Evolutionary conservation across 208 protist genomes (phyloP).

Genomic region (Jaenimonas drosophilae): DNA sequence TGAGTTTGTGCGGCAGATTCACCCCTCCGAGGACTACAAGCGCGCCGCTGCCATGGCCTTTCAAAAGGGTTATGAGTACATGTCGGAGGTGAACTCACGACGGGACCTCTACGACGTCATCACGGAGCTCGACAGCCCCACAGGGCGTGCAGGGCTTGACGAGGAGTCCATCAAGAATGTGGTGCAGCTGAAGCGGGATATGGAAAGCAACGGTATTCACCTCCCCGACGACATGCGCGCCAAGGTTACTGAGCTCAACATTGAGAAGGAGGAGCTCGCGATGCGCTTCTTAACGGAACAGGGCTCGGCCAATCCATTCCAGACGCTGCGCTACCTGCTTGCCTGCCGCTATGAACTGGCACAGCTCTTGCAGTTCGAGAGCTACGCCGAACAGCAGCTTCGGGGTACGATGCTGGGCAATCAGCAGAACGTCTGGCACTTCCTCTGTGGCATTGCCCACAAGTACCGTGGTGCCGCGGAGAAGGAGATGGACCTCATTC

Average conservation of each 20-base stretch:
- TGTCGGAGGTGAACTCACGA: slow-evolving; percentile 86
- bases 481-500: slow-evolving; percentile 72
- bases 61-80: slow-evolving; percentile 81
- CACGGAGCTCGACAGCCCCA: slow-evolving; percentile 52
- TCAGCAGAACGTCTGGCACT: slow-evolving; percentile 86
- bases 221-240: slow-evolving; percentile 61
- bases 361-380: slow-evolving; percentile 70
- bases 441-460: slow-evolving; percentile 75
- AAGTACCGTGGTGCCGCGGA: slow-evolving; percentile 75
- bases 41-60: slow-evolving; percentile 68
- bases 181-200: slow-evolving; percentile 80
- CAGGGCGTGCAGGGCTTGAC: slow-evolving; percentile 48
- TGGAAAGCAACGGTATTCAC: slow-evolving; percentile 91
- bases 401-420: slow-evolving; percentile 86
- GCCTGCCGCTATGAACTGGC: slow-evolving; percentile 77
- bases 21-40: slow-evolving; percentile 82
- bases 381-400: slow-evolving; percentile 87
- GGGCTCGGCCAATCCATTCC: slow-evolving; percentile 57
- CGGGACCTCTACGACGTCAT: slow-evolving; percentile 83
- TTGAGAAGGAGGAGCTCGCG: slow-evolving; percentile 81
- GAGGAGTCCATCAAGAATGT: slow-evolving; percentile 86
- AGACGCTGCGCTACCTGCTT: slow-evolving; percentile 70
- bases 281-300: slow-evolving; percentile 77
- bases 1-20: slow-evolving; percentile 89
- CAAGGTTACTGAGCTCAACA: slow-evolving; percentile 78